phyloP scores from a whole-genome alignment of 306 rosid species.

The Glycine latifolia region DNA sequence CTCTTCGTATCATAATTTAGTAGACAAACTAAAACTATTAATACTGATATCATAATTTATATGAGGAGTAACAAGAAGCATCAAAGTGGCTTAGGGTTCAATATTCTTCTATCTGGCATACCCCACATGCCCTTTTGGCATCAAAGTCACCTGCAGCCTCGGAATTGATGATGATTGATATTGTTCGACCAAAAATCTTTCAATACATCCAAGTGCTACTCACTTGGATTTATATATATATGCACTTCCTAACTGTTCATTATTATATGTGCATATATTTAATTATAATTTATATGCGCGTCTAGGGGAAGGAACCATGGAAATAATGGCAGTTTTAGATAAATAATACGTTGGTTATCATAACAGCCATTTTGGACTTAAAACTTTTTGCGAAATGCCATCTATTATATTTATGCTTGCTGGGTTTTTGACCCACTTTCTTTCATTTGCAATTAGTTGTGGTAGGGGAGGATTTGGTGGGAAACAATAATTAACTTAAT shows the following conservation, averaged over 20 bases:
- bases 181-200: slow-evolving; percentile 27
- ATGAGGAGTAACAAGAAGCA: slow-evolving; percentile 24
- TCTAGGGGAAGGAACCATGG: slow-evolving; percentile 42
- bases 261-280: not conserved
- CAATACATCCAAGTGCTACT: not conserved
- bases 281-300: slow-evolving; percentile 26
- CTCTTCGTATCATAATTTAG: not conserved
- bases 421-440: not conserved
- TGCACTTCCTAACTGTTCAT: too few relatives aligned
- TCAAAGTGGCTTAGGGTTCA: slow-evolving; percentile 40
- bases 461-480: slow-evolving; percentile 62
- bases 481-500: slow-evolving; percentile 39
- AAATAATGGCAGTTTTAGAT: slow-evolving; percentile 44
- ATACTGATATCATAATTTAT: slow-evolving; percentile 11
- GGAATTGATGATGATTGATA: slow-evolving; percentile 32
- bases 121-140: slow-evolving; percentile 55
- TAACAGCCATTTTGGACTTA: slow-evolving; percentile 48
- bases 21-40: slow-evolving; percentile 5
- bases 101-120: slow-evolving; percentile 12
- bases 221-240: too few relatives aligned
- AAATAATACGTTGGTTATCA: slow-evolving; percentile 17
- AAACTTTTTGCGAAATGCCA: slow-evolving; percentile 25
- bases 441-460: slow-evolving; percentile 32
- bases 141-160: slow-evolving; percentile 44
- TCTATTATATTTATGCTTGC: slow-evolving; percentile 4